Evolutionary conservation across 2,329 filamentous ascomycete genomes (phyloP), one percentile per base, ranked within the genome.

Genomic region (Clarireedia monteithiana): DNA sequence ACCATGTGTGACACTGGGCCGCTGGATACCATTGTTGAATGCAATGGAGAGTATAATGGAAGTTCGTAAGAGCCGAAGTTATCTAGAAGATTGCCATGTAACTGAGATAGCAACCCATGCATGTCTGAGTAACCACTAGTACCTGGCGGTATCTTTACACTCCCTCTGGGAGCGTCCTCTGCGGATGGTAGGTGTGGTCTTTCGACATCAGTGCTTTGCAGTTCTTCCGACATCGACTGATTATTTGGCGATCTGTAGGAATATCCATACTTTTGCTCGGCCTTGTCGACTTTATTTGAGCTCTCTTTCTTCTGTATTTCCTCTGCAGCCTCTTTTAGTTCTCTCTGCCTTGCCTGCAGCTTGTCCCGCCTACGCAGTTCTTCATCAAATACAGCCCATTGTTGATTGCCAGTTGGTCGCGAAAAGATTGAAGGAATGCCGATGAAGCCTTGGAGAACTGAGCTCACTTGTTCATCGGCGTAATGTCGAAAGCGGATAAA

Each of bases 11-110:
- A 42, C 20, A 42, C 2, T n/a, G 20, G 15, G 14, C 20, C 20
- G 39, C 4, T 17, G 39, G 20, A 20, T 89, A 61, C 90, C 91
- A 14, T 38, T 36, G 50, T 36, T 20, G 53, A 34, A 38, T 42
- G 36, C 6, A 50, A 15, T 24, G 62, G 61, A 30, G 64, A 66
- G 40, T 66, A 69, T 3, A 69, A 55, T 17, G 65, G 67, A 27
- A 67, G 9, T 44, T 67, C 64, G 17, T 44, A 40, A 39, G 44
- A 34, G 10, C 24, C n/a, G 34, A 55, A 40, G 51, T 42, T 7
- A 15, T 46, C 39, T 6, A 20, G n/a, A 17, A 34, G 36, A 6
- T n/a, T 42, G 39, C 20, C 39, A 7, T 17, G 39, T 2, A n/a
- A 15, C 39, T 20, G 39, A 42, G 39, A 34, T 34, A 34, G 9